These are phyloP conservation scores for Pilatotrama ljubarskyi DNA, from an alignment of 768 basidiomycete genomes.

Conservation along the genomic window DNA sequence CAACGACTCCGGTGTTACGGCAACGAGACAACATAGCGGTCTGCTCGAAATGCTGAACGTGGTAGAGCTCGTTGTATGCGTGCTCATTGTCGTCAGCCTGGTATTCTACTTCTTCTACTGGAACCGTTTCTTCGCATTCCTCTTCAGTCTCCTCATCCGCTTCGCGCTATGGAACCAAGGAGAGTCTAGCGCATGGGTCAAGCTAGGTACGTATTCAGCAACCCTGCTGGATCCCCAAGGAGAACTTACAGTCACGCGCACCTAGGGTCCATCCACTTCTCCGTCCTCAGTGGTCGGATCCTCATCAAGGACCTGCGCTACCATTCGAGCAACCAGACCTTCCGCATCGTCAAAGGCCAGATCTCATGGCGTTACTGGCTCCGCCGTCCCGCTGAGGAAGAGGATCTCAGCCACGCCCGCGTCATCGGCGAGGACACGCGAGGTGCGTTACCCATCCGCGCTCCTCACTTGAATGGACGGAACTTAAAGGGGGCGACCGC, in stretches of 20 bases:
- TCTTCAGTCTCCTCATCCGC: slow-evolving; percentile 67
- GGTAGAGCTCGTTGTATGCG: slow-evolving; percentile 63
- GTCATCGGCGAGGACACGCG: slow-evolving; percentile 48
- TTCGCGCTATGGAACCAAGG: slow-evolving; percentile 77
- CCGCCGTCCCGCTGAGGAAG: slow-evolving; percentile 72
- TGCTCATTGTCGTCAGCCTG: slow-evolving; percentile 53
- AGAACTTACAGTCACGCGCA: background rate
- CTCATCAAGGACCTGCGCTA: slow-evolving; percentile 87
- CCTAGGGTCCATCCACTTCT: slow-evolving; percentile 88
- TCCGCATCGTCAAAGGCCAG: slow-evolving; percentile 80
- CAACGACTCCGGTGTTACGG: background rate
- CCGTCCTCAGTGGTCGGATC: slow-evolving; percentile 82
- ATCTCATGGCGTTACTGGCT: slow-evolving; percentile 96
- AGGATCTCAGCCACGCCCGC: slow-evolving; percentile 53
- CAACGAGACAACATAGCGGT: background rate
- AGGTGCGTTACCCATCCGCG: slow-evolving; percentile 39
- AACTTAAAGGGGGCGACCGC: background rate
- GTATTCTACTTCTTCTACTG: slow-evolving; percentile 88
- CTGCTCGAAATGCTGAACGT: slow-evolving; percentile 51
- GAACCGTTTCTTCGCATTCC: slow-evolving; percentile 77
- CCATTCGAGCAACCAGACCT: slow-evolving; percentile 89
- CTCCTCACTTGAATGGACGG: background rate
- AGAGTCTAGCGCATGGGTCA: slow-evolving; percentile 78
- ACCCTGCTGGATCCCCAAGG: background rate
- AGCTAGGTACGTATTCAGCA: slow-evolving; percentile 57